A percentile compares a stretch with the other conserved stretches of the same genome.
These are phyloP conservation scores for Aspergillus niger DNA, from an alignment of 2,329 filamentous ascomycete species.

Conservation along the genomic window DNA sequence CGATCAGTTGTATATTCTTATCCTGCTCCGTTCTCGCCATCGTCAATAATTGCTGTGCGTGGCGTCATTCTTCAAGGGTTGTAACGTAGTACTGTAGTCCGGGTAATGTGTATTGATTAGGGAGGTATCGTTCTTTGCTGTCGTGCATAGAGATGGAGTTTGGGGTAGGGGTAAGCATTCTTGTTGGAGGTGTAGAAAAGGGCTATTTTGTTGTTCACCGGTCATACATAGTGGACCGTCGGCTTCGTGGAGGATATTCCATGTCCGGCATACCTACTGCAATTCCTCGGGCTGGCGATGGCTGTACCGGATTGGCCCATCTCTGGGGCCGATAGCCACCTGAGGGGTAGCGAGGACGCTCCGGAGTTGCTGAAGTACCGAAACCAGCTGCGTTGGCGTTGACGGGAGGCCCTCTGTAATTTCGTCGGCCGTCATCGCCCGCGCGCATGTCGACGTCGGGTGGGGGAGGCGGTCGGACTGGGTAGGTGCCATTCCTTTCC, in stretches of 20 bases:
- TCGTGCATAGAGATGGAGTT: too few species aligned
- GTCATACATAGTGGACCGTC: constrained; percentile 20
- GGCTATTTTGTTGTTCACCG: constrained; percentile 4
- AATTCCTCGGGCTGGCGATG: constrained; percentile 4
- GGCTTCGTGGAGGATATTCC: constrained; percentile 12
- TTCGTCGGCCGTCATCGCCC: constrained; percentile 29
- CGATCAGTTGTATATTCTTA: too few species aligned
- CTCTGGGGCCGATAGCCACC: constrained; percentile 6
- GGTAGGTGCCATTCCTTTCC: constrained; percentile 15
- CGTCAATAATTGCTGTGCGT: too few species aligned
- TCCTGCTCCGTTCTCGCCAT: too few species aligned
- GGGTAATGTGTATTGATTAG: too few species aligned
- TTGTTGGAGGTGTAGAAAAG: too few species aligned
- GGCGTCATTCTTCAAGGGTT: too few species aligned
- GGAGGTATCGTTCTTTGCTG: too few species aligned
- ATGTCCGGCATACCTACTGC: constrained; percentile 4
- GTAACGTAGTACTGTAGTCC: too few species aligned
- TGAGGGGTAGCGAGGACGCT: background rate
- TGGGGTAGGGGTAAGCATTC: too few species aligned
- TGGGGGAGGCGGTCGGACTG: constrained; percentile 25
- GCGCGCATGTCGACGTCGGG: constrained; percentile 24
- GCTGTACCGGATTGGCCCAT: constrained; percentile 8
- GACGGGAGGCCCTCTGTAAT: constrained; percentile 25
- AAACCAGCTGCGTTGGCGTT: background rate
- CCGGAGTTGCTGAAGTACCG: constrained; percentile 13